Base-by-base conservation (phyloP, 2,329 filamentous ascomycete species). In the Neofusicoccum parvum region DNA sequence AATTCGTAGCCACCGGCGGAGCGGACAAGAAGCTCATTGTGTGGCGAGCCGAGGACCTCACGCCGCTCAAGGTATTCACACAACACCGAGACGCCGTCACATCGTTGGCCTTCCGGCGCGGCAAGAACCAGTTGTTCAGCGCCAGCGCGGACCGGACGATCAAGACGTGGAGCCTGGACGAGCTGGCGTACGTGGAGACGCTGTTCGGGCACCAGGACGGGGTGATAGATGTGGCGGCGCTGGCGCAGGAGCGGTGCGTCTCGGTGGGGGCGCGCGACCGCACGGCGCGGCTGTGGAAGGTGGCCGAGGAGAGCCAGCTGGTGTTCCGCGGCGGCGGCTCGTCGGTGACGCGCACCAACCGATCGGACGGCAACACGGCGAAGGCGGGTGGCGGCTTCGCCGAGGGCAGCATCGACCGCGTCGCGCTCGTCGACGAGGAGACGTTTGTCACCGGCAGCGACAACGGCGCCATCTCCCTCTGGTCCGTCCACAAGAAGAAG, bases 171-270 rank as follows among this genome's bases (percentile, higher is more conserved):
- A 94, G 90, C 70, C 82, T 97, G 49, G 91, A 97, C 71, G 93
- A 96, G 76, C 85, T 97, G 68, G 92, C 94, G 51, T 99, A 98
- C 74, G 87, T 97, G 36, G 95, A 99, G 78, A 98, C 94, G 0
- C 84, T 99, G 0, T 98, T 97, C 74, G 95, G 95, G 50, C 95
- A 99, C 79, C 94, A 97, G 75, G 94, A 98, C 75, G 86, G 92
- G 69, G 91, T 98, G 5, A 85, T 94, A 43, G 92, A 93, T 73
- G 87, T 99, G 64, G 91, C 92, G 17, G 76, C 78, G 23, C 85
- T 96, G 68, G 89, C 90, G 1, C 88, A 93, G 71, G 95, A 98
- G 78, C 89, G 92, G 56, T 97, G 95, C 75, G 85, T 98, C 67
- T 95, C 90, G 68, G 95, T 97, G 17, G 95, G 95, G 64, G 90